These are phyloP conservation scores for Gliomastix tumulicola DNA, from an alignment of 2,329 filamentous ascomycete species.

Conservation along the genomic window DNA sequence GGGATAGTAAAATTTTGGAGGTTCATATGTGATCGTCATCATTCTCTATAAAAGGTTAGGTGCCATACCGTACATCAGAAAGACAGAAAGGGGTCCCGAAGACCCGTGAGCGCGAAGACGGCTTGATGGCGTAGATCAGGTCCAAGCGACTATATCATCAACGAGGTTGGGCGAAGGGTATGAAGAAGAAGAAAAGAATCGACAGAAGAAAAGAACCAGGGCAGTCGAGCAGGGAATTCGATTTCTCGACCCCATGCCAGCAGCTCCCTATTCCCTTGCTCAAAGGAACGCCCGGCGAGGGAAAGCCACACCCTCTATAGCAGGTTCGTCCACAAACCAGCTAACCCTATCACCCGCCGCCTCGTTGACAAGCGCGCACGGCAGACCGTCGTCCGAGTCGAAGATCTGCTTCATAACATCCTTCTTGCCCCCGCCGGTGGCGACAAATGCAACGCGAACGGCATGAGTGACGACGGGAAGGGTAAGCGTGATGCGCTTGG, in stretches of 20 bases:
- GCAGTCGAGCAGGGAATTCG: background rate
- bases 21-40: too few species aligned
- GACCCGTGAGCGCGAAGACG: too few species aligned
- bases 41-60: constrained; percentile 2
- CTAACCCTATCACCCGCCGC: constrained; percentile 77
- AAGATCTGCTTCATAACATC: constrained; percentile 91
- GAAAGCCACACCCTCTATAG: constrained; percentile 79
- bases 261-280: background rate
- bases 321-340: constrained; percentile 89
- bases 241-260: background rate
- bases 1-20: background rate
- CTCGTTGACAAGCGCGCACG: constrained; percentile 83
- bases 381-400: constrained; percentile 68
- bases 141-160: too few species aligned
- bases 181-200: too few species aligned
- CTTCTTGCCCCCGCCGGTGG: constrained; percentile 84
- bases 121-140: too few species aligned
- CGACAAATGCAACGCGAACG: constrained; percentile 82
- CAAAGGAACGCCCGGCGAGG: constrained; percentile 59
- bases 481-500: constrained; percentile 84
- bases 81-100: too few species aligned
- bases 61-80: too few species aligned
- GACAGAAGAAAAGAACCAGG: too few species aligned
- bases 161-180: too few species aligned
- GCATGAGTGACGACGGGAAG: constrained; percentile 86